phyloP scores from a whole-genome alignment of 768 basidiomycete genomes.

The Suillus variegatus region DNA sequence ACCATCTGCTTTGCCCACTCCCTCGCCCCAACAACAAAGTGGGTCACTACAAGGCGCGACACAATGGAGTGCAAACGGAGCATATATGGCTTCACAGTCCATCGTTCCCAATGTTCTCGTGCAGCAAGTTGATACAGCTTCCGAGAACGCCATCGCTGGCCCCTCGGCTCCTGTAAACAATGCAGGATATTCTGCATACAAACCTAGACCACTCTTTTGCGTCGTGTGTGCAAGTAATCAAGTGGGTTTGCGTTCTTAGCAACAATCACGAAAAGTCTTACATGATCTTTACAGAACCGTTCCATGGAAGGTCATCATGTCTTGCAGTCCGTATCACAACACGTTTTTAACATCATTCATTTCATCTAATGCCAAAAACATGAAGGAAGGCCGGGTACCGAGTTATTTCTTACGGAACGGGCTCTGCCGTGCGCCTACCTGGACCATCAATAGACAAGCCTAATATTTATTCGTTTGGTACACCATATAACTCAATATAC shows the following conservation, averaged over 20 bases:
- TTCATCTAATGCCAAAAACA: conserved; percentile 12
- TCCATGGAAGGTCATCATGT: conserved; percentile 98
- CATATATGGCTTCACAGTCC: background rate
- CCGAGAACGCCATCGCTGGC: conserved; percentile 7
- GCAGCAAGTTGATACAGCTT: conserved; percentile 3
- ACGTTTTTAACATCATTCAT: background rate
- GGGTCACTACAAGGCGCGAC: conserved; percentile 6
- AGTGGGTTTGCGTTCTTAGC: conserved; percentile 42
- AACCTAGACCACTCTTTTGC: conserved; percentile 84
- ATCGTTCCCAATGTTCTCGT: background rate
- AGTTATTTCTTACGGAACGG: conserved; percentile 94
- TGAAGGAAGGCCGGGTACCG: conserved; percentile 85
- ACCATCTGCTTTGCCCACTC: conserved; percentile 39
- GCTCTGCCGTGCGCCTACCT: conserved; percentile 94
- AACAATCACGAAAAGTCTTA: conserved; percentile 15
- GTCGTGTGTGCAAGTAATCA: conserved; percentile 99
- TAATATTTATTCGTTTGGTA: conserved; percentile 95
- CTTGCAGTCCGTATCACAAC: conserved; percentile 61
- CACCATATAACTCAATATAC: conserved; percentile 95
- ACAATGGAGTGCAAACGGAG: conserved; percentile 24
- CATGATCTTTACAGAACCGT: conserved; percentile 64
- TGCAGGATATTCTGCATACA: conserved; percentile 41
- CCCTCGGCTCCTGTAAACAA: conserved; percentile 6
- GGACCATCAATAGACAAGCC: conserved; percentile 97
- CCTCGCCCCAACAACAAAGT: conserved; percentile 20